These are phyloP conservation scores for Penicillium sp. DNA, from an alignment of 2,329 filamentous ascomycete genomes.

Conservation along the genomic window DNA sequence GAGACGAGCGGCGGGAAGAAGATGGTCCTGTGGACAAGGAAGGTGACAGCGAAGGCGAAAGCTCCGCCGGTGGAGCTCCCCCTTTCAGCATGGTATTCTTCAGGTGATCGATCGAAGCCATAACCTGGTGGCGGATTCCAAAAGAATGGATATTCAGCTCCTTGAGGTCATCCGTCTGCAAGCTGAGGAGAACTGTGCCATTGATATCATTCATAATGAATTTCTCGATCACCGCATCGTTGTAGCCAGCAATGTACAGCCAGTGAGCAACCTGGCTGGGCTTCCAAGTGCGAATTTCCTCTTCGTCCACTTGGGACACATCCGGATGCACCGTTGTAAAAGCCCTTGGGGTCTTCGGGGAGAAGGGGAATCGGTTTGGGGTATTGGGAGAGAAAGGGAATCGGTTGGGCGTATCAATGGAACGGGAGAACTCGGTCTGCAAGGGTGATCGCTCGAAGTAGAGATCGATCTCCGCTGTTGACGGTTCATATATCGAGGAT, in stretches of 20 bases:
- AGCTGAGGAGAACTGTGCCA: conserved; percentile 78
- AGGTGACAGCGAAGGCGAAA: too few species aligned
- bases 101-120: conserved; percentile 57
- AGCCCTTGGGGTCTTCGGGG: background rate
- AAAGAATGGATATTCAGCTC: conserved; percentile 63
- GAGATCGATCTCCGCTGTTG: conserved; percentile 19
- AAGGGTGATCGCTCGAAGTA: conserved; percentile 19
- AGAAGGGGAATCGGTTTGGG: conserved; percentile 26
- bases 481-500: conserved; percentile 15
- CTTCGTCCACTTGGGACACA: conserved; percentile 25
- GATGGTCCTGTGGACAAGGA: background rate
- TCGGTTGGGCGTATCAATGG: conserved; percentile 28
- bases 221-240: conserved; percentile 63
- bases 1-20: background rate
- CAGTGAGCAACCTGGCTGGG: conserved; percentile 3
- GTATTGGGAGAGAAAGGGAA: conserved; percentile 1
- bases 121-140: conserved; percentile 60
- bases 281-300: background rate
- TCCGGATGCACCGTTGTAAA: conserved; percentile 20
- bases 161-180: conserved; percentile 71
- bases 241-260: conserved; percentile 1
- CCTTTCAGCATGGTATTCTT: too few species aligned
- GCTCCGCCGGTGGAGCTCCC: too few species aligned
- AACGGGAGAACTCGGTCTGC: conserved; percentile 6
- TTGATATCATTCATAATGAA: conserved; percentile 93